phyloP scores from a whole-genome alignment of 78 protist genomes.

The Cavenderia fasciculata region DNA sequence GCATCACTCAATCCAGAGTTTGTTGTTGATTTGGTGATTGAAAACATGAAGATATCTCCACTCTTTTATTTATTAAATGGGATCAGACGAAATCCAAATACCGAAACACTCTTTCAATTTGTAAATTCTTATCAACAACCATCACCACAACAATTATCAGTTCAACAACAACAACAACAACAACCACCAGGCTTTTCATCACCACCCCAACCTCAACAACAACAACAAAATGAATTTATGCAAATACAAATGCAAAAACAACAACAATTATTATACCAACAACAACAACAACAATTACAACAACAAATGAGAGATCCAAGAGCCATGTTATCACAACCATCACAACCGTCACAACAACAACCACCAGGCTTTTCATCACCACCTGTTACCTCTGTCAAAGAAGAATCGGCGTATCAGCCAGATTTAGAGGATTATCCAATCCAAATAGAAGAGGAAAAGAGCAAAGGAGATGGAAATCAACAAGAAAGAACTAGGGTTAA shows the following conservation, averaged over 20 bases:
- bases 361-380: neutral
- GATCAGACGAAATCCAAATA: conserved; percentile 18
- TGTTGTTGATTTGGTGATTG: conserved; percentile 30
- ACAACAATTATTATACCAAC: neutral
- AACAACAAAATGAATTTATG: neutral
- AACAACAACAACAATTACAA: neutral
- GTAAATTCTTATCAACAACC: conserved; percentile 63
- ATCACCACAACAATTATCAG: neutral
- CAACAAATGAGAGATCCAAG: neutral
- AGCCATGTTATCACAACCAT: neutral
- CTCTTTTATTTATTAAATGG: neutral
- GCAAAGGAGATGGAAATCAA: neutral
- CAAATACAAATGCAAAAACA: neutral
- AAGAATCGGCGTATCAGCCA: neutral
- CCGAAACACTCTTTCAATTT: conserved; percentile 35
- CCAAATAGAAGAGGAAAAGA: conserved; percentile 22
- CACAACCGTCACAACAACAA: neutral
- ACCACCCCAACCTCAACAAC: neutral
- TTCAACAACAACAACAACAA: neutral
- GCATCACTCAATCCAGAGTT: conserved; percentile 15
- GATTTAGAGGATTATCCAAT: neutral
- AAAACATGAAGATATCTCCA: conserved; percentile 41
- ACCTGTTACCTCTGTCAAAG: neutral
- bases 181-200: neutral
- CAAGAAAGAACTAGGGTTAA: neutral